Percentiles rank a stretch among this genome's conserved stretches.
These are phyloP conservation scores for Meredithiella fracta DNA, from an alignment of 2,329 filamentous ascomycete genomes.

Conservation along the genomic window DNA sequence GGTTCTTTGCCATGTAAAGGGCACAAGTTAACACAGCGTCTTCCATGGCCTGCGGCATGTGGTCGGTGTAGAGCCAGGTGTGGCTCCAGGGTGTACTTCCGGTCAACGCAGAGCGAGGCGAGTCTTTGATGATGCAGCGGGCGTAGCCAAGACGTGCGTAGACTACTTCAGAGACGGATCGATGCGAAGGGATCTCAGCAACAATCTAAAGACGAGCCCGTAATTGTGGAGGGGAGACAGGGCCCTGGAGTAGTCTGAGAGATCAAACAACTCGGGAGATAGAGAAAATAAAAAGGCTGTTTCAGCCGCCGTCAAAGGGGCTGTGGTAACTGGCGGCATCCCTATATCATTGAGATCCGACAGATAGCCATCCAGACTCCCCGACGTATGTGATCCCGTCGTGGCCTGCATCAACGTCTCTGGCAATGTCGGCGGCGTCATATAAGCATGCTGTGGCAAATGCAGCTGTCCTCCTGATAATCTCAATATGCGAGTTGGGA, in stretches of 20 bases:
- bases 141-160: constrained; percentile 25
- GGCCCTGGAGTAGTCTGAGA: neutral
- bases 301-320: neutral
- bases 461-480: neutral
- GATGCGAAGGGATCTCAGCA: neutral
- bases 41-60: constrained; percentile 35
- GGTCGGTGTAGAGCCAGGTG: constrained; percentile 30
- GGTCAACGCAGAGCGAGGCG: constrained; percentile 30
- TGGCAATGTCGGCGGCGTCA: neutral
- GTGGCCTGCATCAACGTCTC: neutral
- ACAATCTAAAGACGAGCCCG: neutral
- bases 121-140: constrained; percentile 35
- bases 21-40: constrained; percentile 38
- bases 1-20: constrained; percentile 33
- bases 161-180: constrained; percentile 13
- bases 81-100: constrained; percentile 39
- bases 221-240: neutral
- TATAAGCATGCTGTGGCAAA: neutral
- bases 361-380: neutral
- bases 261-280: neutral
- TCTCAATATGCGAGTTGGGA: neutral
- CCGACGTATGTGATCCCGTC: neutral
- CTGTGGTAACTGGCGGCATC: neutral
- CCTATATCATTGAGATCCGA: neutral
- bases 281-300: neutral